Conservation (phyloP, 2,329 filamentous ascomycete species). For the Apiospora marii region DNA sequence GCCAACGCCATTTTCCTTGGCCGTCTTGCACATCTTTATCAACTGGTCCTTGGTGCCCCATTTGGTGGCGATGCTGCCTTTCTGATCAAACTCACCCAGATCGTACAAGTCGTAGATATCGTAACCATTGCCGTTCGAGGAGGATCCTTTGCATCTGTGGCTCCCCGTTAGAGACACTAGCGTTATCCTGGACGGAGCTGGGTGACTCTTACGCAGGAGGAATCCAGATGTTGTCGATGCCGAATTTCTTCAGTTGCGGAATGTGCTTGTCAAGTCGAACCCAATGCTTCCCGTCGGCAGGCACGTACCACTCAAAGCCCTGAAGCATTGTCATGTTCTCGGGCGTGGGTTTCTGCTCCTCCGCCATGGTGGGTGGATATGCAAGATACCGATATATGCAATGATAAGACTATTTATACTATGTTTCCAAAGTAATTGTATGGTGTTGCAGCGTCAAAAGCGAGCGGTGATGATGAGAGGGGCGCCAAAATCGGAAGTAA, state of each 20-base stretch:
- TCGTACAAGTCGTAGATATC: slow-evolving; percentile 76
- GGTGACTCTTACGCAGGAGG: slow-evolving; percentile 73
- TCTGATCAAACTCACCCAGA: slow-evolving; percentile 76
- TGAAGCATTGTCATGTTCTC: slow-evolving; percentile 54
- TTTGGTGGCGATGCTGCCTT: slow-evolving; percentile 68
- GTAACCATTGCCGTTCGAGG: slow-evolving; percentile 70
- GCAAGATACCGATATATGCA: neutral
- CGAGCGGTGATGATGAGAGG: neutral
- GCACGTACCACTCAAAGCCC: slow-evolving; percentile 76
- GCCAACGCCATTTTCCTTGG: slow-evolving; percentile 60
- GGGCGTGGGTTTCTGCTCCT: slow-evolving; percentile 33
- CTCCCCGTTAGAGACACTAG: slow-evolving; percentile 21
- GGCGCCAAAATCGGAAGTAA: neutral
- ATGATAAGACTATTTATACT: neutral
- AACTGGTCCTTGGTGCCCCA: slow-evolving; percentile 73
- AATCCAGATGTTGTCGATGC: slow-evolving; percentile 71
- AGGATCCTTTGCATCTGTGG: slow-evolving; percentile 64
- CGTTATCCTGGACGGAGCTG: slow-evolving; percentile 36
- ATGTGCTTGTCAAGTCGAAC: slow-evolving; percentile 60
- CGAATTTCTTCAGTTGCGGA: slow-evolving; percentile 62
- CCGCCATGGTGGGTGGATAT: slow-evolving; percentile 30
- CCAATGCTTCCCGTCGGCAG: slow-evolving; percentile 67
- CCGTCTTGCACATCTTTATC: slow-evolving; percentile 56
- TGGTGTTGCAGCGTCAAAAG: neutral
- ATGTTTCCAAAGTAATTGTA: neutral